Evolutionary conservation across 306 rosid species (phyloP), one percentile per base, ranked within the genome.

Genomic region (Trichosanthes truncata): DNA sequence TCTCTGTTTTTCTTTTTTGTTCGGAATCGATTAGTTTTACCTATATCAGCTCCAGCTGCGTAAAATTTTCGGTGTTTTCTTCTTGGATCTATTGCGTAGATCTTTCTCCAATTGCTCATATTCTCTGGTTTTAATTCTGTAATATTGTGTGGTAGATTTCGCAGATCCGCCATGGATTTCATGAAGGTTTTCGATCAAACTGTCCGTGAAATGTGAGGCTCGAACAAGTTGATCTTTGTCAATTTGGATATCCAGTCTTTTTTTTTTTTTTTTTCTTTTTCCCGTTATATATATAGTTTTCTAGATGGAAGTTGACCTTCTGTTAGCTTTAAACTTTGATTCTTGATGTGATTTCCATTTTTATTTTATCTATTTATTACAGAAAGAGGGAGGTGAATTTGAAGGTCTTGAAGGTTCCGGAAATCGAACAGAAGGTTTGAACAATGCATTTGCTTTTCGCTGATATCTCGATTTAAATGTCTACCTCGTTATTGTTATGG

Each of bases 361-460:
- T 51, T 62, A 69, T 63, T 20, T 68, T 7, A 46, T 52, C 33
- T 61, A 33, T 26, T 84, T 77, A 77, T 21, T 49, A 83, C 90
- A 96, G 99, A 90, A 93, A 96, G 89, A 93, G 99, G 87, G 99
- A 96, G 89, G 99, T 96, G 82, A 96, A 96, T 89, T 85, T 96
- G 85, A 96, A 96, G 88, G 99, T 96, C 31, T 88, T 96, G 78
- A 96, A 96, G 90, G 97, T 96, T 84, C 99, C 99, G 0, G 99
- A 96, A 88, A 93, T 93, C 86, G 99, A 96, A 78, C 99, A 96
- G 90, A 96, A 96, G 99, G 99, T 96, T 29, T 3, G 13, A 51
- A 59, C 10, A n/a, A 17, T 75, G 61, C 75, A 12, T 59, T n/a
- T 52, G 3, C 7, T 60, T 57, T 46, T 68, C 29, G 13, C 46